Evolutionary conservation across 164 flowering plant species (phyloP).

Genomic region (Macadamia integrifolia): DNA sequence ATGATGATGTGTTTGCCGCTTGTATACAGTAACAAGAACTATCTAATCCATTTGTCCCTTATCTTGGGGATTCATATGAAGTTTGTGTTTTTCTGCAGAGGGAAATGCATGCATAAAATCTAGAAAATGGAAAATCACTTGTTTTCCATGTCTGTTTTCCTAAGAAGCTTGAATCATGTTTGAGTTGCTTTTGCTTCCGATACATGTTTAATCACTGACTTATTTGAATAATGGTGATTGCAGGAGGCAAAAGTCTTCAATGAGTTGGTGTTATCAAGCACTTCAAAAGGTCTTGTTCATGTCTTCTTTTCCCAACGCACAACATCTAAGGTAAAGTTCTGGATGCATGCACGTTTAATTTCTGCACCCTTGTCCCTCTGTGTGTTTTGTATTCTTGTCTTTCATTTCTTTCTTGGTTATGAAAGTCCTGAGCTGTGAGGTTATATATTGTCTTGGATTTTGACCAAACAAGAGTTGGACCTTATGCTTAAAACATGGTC

Average conservation of each 20-base stretch:
- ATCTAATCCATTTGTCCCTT: not conserved
- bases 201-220: not conserved
- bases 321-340: constrained; percentile 58
- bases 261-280: constrained; percentile 47
- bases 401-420: not conserved
- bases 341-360: not conserved
- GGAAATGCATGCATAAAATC: not conserved
- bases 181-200: not conserved
- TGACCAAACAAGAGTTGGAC: too few species aligned
- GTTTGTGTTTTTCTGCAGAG: not conserved
- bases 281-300: constrained; percentile 74
- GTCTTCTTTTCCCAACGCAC: constrained; percentile 69
- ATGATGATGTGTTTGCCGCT: not conserved
- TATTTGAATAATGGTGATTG: constrained; percentile 14
- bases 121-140: not conserved
- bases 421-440: not conserved
- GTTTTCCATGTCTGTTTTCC: not conserved
- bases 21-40: too few species aligned
- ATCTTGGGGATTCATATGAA: not conserved
- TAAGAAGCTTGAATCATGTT: not conserved
- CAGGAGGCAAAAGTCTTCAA: constrained; percentile 68
- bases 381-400: not conserved
- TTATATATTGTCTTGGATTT: too few species aligned
- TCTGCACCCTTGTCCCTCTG: not conserved
- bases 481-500: too few species aligned